phyloP scores from a whole-genome alignment of 768 basidiomycete genomes.

The Amanita polypyramis region DNA sequence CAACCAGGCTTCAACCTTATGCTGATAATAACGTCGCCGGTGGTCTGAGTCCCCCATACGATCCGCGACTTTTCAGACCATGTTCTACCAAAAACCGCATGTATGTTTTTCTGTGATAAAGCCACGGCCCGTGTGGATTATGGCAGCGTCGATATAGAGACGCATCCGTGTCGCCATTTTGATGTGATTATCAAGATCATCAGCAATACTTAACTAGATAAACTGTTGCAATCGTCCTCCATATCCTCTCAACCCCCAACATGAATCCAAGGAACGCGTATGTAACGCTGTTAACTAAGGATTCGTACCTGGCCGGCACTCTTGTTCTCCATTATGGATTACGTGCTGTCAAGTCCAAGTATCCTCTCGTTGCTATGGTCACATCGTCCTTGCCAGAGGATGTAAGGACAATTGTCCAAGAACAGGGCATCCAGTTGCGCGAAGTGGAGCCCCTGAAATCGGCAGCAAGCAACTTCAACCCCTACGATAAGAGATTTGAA shows the following conservation, averaged over 20 bases:
- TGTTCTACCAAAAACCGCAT: too few relatives aligned
- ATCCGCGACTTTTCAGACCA: too few relatives aligned
- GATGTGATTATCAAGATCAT: neutral
- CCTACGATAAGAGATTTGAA: slow-evolving; percentile 42
- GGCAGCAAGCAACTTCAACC: slow-evolving; percentile 26
- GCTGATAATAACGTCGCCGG: too few relatives aligned
- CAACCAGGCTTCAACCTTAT: too few relatives aligned
- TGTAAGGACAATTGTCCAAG: slow-evolving; percentile 39
- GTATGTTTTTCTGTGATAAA: too few relatives aligned
- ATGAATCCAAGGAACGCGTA: slow-evolving; percentile 45
- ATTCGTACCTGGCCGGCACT: slow-evolving; percentile 54
- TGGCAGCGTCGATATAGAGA: too few relatives aligned
- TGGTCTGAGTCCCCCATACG: too few relatives aligned
- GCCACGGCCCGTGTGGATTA: too few relatives aligned
- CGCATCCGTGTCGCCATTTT: too few relatives aligned
- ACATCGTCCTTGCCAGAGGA: slow-evolving; percentile 46
- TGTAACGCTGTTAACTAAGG: slow-evolving; percentile 69
- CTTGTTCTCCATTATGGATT: slow-evolving; percentile 53
- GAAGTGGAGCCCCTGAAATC: slow-evolving; percentile 56
- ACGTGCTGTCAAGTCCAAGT: slow-evolving; percentile 42
- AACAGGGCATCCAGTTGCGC: slow-evolving; percentile 40
- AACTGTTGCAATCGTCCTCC: neutral
- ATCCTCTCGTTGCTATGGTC: slow-evolving; percentile 74
- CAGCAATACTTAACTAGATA: neutral
- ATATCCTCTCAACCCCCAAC: slow-evolving; percentile 3